phyloP scores from a whole-genome alignment of 2,329 filamentous ascomycete species.

The Gremmenia infestans region DNA sequence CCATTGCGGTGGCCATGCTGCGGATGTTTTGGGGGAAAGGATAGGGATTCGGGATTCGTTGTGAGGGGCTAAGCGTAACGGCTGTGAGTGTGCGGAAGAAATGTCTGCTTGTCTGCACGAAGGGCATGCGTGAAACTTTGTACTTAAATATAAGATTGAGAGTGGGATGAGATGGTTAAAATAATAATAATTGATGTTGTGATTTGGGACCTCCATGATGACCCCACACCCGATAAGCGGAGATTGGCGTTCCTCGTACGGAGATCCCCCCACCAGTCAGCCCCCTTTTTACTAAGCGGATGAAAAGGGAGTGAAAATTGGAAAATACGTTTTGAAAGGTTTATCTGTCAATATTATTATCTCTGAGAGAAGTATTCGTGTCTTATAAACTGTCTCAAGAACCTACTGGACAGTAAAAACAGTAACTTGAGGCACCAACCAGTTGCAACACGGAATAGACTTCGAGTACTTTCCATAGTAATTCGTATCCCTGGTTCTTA shows the following conservation, averaged over 20 bases:
- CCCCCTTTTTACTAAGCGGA: neutral
- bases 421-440: no score
- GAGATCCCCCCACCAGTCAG: neutral
- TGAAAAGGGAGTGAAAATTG: neutral
- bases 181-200: neutral
- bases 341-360: no score
- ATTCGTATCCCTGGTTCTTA: no score
- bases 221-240: neutral
- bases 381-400: no score
- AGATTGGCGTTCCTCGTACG: neutral
- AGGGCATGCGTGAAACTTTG: slow-evolving; percentile 6
- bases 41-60: neutral
- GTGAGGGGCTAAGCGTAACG: neutral
- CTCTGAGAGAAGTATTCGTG: no score
- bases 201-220: neutral
- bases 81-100: slow-evolving; percentile 10
- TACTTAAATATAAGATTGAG: neutral
- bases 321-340: neutral
- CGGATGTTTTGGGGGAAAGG: slow-evolving; percentile 21
- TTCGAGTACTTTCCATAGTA: no score
- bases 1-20: slow-evolving; percentile 60
- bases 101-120: slow-evolving; percentile 5
- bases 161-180: neutral
- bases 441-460: no score
- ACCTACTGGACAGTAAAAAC: no score